Evolutionary conservation across 345 rosid genomes (phyloP), one percentile per base, ranked within the genome.

Genomic region (Brassica cretica): DNA sequence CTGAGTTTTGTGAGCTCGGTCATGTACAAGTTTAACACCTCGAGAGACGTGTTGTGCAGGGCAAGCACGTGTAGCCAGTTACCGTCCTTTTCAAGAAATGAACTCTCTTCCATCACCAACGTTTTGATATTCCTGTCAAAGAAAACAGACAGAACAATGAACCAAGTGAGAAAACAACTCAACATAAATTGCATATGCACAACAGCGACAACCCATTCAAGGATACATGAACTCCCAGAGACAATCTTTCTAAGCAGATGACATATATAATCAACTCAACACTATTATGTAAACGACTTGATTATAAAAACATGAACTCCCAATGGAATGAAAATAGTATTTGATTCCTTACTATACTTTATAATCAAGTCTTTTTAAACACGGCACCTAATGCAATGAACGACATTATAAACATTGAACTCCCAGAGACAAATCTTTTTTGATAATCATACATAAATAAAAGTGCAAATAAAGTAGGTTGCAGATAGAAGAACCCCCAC

Each of bases 1-100:
- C 73, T 86, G 71, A 91, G 76, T 74, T 53, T 64, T 71, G 10
- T 60, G 63, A 96, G 88, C 64, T 93, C 91, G 0, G 94, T 93
- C 94, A 86, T 84, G 84, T 96, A 93, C 74, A 93, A 91, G 77
- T 95, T 93, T 70, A 95, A 78, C 14, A 84, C 84, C 86, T 96
- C 95, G 5, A 96, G 96, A 74, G 85, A 91, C 0, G 80, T 76
- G 84, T 91, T 96, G 81, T 88, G 82, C 44, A 66, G 0, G 5
- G 99, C 97, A 77, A 96, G 90, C 84, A 90, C 94, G 59, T 91
- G 94, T 66, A 95, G 92, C 99, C 99, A 96, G 0, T 77, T 68
- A 49, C 97, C 97, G 74, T 93, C 98, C 5, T 62, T 88, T 84
- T 91, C 94, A 33, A 3, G 0, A 70, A 91, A 86, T 49, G 82